phyloP scores from a whole-genome alignment of 2,329 filamentous ascomycete genomes.

The Stagonosporopsis rhizophila region DNA sequence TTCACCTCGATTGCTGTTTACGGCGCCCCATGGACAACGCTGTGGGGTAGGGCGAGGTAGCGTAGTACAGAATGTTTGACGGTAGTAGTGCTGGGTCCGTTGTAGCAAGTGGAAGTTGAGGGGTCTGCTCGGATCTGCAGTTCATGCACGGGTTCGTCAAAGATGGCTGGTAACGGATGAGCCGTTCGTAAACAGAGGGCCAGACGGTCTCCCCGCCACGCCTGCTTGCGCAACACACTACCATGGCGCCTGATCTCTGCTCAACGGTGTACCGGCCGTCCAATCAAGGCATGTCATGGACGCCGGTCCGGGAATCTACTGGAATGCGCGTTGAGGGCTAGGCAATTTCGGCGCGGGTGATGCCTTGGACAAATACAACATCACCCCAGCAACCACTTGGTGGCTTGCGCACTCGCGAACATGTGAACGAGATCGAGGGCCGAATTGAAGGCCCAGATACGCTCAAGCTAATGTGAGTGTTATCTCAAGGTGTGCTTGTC shows the following conservation, averaged over 20 bases:
- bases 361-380: constrained; percentile 22
- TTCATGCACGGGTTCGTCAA: constrained; percentile 41
- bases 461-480: not conserved
- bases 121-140: constrained; percentile 39
- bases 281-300: constrained; percentile 19
- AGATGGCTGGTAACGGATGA: constrained; percentile 34
- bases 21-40: constrained; percentile 27
- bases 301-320: constrained; percentile 12
- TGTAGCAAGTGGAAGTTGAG: constrained; percentile 19
- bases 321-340: constrained; percentile 24
- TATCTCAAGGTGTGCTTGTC: not conserved
- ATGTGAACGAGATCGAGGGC: constrained; percentile 5
- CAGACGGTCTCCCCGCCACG: constrained; percentile 22
- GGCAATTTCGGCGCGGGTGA: constrained; percentile 18
- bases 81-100: constrained; percentile 20
- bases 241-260: constrained; percentile 20
- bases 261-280: constrained; percentile 19
- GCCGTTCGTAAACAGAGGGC: constrained; percentile 44
- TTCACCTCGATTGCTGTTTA: constrained; percentile 30
- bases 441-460: not conserved
- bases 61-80: constrained; percentile 24
- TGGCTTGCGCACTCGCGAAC: constrained; percentile 7
- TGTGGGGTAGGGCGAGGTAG: constrained; percentile 15
- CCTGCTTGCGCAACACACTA: constrained; percentile 32
- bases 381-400: constrained; percentile 15